Base-by-base conservation (phyloP, 176 grass and related monocot genomes). In the Oropetium thomaeum region DNA sequence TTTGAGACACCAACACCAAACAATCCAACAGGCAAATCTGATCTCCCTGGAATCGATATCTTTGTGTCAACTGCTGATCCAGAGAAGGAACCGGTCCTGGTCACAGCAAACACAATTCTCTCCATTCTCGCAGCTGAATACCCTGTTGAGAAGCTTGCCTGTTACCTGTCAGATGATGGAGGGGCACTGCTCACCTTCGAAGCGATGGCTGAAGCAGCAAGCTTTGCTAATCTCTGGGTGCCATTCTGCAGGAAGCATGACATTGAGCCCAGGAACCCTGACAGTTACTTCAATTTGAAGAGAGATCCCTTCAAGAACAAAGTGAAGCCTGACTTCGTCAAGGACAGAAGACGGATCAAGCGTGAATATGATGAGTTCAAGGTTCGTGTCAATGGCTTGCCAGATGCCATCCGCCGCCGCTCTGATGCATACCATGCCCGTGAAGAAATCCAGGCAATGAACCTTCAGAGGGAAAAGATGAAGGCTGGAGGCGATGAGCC, bases 281-380 rank as follows among this genome's bases (percentile, higher is more conserved):
- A 98, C 75, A 98, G 91, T 73, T 98, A 98, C 75, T 98, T 98
- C 79, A 90, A 57, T 73, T 73, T 85, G 42, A 98, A 84, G 79
- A 87, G 79, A 73, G 96, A 98, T 66, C 96, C 96, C 15, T 94
- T 89, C 58, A 98, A 94, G 79, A 94, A 98, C 67, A 98, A 98
- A 84, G 91, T 94, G 42, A 89, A 89, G 81, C 51, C 86, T 0
- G 96, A 98, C 58, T 98, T 98, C 25, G 96, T 98, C 34, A 98
- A 94, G 84, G 96, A 98, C 76, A 81, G 96, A 70, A 87, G 96
- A 62, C 75, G 96, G 72, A 47, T 92, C 31, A 98, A 98, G 87
- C 87, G 96, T 64, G 96, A 92, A 77, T 98, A 94, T 16, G 96
- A 98, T 2, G 96, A 98, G 84, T 95, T 94, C 65, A 98, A 98